Percentiles rank a stretch among this genome's conserved stretches.
These are phyloP conservation scores for Podospora sp. DNA, from an alignment of 495 filamentous ascomycete species.

Conservation along the genomic window DNA sequence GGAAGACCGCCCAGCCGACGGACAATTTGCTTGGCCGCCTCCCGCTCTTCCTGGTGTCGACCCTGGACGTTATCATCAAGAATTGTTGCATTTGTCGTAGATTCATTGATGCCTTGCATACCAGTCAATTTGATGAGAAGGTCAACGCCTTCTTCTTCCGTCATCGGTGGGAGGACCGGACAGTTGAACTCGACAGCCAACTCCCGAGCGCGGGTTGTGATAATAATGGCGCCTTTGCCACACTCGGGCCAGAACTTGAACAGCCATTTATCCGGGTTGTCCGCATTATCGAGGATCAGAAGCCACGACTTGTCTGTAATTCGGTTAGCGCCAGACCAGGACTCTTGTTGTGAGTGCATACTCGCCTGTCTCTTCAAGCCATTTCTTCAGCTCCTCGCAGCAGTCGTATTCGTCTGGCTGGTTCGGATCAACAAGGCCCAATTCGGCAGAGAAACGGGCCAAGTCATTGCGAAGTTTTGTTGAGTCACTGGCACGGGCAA, in stretches of 20 bases:
- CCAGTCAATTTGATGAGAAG: constrained; percentile 1
- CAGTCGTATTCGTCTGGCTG: background rate
- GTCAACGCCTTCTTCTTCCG: background rate
- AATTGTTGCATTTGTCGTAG: background rate
- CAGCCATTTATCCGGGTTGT: background rate
- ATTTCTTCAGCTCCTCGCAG: background rate
- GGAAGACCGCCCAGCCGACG: background rate
- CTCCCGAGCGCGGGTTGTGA: background rate
- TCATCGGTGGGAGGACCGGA: background rate
- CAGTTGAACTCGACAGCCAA: background rate
- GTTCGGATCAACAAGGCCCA: background rate
- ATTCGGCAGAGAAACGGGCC: background rate
- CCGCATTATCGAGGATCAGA: constrained; percentile 4
- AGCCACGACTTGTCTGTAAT: background rate
- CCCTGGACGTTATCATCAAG: background rate
- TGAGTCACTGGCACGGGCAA: background rate
- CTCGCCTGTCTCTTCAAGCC: background rate
- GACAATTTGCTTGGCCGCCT: background rate
- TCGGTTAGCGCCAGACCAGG: background rate
- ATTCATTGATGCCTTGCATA: background rate
- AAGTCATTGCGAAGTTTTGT: background rate
- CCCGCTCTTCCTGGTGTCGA: background rate
- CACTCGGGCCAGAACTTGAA: background rate
- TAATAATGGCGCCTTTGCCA: background rate
- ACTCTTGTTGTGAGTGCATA: background rate